These are phyloP conservation scores for Pseudisothecium myosuroides DNA, from an alignment of 225 moss, liverwort and hornwort species.

Conservation along the genomic window DNA sequence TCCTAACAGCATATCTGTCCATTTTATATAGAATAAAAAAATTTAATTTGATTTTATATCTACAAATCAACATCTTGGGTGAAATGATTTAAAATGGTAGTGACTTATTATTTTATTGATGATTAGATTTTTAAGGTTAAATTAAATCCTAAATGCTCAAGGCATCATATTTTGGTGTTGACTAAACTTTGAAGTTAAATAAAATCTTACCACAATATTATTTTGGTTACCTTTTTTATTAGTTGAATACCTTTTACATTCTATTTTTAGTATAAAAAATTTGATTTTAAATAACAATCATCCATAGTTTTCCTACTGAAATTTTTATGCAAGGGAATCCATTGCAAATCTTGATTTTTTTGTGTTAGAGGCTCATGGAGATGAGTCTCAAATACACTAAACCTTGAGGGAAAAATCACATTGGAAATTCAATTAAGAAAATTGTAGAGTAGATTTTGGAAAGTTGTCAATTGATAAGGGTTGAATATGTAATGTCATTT, in stretches of 20 bases:
- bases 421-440: too few species aligned
- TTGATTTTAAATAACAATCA: background rate
- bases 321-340: background rate
- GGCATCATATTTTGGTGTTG: too few species aligned
- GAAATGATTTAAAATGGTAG: background rate
- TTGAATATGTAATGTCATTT: background rate
- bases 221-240: too few species aligned
- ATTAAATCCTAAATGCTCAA: background rate
- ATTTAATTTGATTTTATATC: background rate
- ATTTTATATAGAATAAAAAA: background rate
- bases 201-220: too few species aligned
- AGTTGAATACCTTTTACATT: background rate
- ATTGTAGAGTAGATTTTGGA: background rate
- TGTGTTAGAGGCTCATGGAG: background rate
- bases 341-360: background rate
- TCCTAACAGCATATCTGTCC: constrained; percentile 37
- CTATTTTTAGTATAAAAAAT: background rate
- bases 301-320: background rate
- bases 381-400: background rate
- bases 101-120: too few species aligned
- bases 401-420: background rate
- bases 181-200: too few species aligned
- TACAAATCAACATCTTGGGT: background rate
- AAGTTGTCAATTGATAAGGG: accelerated
- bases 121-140: background rate